Base-by-base conservation (phyloP, 208 protist genomes). In the Acanthamoeba lenticulata region DNA sequence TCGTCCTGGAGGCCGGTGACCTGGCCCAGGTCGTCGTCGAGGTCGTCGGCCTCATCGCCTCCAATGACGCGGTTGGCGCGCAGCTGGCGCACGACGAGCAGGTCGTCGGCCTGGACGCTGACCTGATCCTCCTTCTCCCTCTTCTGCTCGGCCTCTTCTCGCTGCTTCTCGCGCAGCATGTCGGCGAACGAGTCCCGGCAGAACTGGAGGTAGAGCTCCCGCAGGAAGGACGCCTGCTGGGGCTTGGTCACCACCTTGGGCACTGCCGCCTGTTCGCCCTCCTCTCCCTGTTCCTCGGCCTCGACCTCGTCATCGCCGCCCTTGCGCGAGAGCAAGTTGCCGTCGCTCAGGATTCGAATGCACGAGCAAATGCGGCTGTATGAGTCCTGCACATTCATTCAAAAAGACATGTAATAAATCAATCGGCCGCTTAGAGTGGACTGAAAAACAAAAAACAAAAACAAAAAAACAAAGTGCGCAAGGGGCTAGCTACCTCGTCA, bases 281-380 rank as follows among this genome's bases (percentile, higher is more conserved):
- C 62, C 2, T 38, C 62, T n/a, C n/a, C 62, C 3, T 2, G 44
- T 32, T 55, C 15, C 42, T 77, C 6, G 60, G n/a, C n/a, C 49
- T 57, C 49, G 13, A 21, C 49, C 49, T 57, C 49, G 49, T 13
- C 49, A 13, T 57, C 49, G 49, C 24, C 24, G 29, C 45, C 47
- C 74, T 34, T 21, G 62, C 62, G 62, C 24, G 27, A 38, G 32
- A 72, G 62, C 24, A 38, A 72, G 1, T n/a, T 29, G 36, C 65
- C 85, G n/a, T 96, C 90, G 13, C 95, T 57, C 7, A 98, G 77
- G 3, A 96, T 83, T 29, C 93, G 27, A 6, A 99, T 90, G 94
- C 97, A 98, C 32, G 98, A 91, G 27, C 95, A 95, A 32, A 99
- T 95, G 94, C 98, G 97, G 93, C 99, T 98, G 49, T 98, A 96